Evolutionary conservation across 225 moss, liverwort and hornwort species (phyloP).

Genomic region (Rhytidiadelphus loreus): DNA sequence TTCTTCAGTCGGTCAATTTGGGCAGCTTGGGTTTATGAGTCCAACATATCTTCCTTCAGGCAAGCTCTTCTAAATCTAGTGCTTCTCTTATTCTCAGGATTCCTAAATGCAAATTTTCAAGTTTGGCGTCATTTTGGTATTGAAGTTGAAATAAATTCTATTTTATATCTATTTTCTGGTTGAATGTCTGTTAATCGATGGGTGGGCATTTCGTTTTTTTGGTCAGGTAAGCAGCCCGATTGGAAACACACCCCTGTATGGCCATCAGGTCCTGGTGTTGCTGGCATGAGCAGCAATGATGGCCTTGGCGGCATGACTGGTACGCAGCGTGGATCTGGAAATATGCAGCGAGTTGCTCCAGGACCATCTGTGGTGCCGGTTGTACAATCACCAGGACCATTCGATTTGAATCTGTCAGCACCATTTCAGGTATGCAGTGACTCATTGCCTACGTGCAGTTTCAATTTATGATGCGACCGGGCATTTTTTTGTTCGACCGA

Average conservation of each 20-base stretch:
- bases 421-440: slow-evolving; percentile 72
- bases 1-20: slow-evolving; percentile 83
- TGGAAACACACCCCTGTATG: slow-evolving; percentile 94
- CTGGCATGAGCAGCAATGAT: slow-evolving; percentile 80
- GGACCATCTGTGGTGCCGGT: slow-evolving; percentile 75
- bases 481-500: neutral
- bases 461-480: neutral
- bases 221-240: slow-evolving; percentile 92
- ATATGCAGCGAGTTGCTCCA: slow-evolving; percentile 89
- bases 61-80: neutral
- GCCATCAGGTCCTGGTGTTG: slow-evolving; percentile 67
- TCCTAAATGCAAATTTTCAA: neutral
- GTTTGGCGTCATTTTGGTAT: neutral
- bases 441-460: neutral
- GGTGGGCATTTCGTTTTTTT: neutral
- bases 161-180: neutral
- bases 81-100: neutral
- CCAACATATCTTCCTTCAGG: slow-evolving; percentile 93
- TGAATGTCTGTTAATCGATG: neutral
- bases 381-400: slow-evolving; percentile 62
- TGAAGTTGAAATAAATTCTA: neutral
- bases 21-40: slow-evolving; percentile 82
- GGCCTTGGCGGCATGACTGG: slow-evolving; percentile 77
- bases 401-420: slow-evolving; percentile 78
- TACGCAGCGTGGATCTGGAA: slow-evolving; percentile 70